Base-by-base conservation (phyloP, 768 basidiomycete species). In the Rhodotorula babjevae region DNA sequence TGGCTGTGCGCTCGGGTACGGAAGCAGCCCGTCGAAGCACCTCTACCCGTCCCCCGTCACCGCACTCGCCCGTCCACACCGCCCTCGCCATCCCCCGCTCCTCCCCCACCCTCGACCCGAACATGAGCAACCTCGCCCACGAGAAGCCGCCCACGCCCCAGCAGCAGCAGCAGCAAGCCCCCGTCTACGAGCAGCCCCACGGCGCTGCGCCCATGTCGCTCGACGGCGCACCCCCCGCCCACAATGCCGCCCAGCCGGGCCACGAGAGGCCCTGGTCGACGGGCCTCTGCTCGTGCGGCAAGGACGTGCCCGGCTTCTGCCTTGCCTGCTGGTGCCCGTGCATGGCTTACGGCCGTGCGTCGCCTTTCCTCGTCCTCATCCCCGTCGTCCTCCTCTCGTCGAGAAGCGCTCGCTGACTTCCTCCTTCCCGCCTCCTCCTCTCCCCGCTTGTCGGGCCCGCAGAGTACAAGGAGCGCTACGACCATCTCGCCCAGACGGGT, bases 391-490 rank as follows among this genome's bases (percentile, higher is more conserved):
- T n/a, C n/a, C 1, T 27, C 7, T 52, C 2, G 9, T 27, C n/a
- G 19, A 56, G 10, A 15, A 29, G 10, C 12, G 25, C 55, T 7
- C 16, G 23, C 50, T n/a, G 23, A 25, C 50, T 6, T 52, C 21
- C 15, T 23, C 50, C 11, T 23, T 52, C 53, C 27, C 27, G 1
- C n/a, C n/a, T 27, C 53, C n/a, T 29, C 53, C 12, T 53, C 29
- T 19, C 55, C 21, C 21, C 15, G 9, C 25, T 27, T n/a, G 25
- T 8, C 10, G 33, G 12, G 16, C 33, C 25, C 19, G 3, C 19
- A 29, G 27, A 40, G 27, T 58, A 66, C 65, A 60, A 67, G 65
- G 18, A 33, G 40, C 65, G 65, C 50, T 49, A 52, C 57, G 65
- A 67, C 46, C 16, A 47, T 9, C 57, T 67, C 18, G 18, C 49